These are phyloP conservation scores for Suillus placidus DNA, from an alignment of 768 basidiomycete species.

Conservation along the genomic window DNA sequence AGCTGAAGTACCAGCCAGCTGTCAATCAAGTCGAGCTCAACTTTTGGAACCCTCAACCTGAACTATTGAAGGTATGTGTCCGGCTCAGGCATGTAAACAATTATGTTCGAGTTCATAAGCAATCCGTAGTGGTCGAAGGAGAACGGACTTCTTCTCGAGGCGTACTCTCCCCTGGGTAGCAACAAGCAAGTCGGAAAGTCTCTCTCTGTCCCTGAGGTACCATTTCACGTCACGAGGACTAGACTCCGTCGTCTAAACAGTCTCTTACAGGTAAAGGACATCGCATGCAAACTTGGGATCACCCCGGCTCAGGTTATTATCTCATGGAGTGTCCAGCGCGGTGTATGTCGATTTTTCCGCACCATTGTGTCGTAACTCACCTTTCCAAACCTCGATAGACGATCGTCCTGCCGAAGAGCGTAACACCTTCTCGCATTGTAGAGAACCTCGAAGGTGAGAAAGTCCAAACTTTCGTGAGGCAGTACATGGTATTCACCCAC, in stretches of 20 bases:
- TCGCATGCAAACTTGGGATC: conserved; percentile 64
- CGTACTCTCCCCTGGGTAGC: conserved; percentile 78
- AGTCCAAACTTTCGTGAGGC: neutral
- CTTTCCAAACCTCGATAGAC: conserved; percentile 41
- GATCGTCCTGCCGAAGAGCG: conserved; percentile 77
- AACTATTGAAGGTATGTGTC: conserved; percentile 60
- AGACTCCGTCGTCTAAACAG: neutral
- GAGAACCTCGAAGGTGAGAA: conserved; percentile 69
- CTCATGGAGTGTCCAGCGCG: conserved; percentile 78
- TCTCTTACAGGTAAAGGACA: conserved; percentile 47
- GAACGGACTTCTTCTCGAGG: conserved; percentile 65
- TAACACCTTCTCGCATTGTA: conserved; percentile 64
- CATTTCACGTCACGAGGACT: neutral
- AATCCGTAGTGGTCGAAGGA: conserved; percentile 63
- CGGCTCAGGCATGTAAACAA: neutral
- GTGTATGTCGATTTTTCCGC: conserved; percentile 44
- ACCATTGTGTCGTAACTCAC: neutral
- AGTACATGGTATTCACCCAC: neutral
- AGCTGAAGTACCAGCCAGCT: conserved; percentile 62
- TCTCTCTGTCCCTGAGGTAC: conserved; percentile 59
- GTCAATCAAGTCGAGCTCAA: conserved; percentile 82
- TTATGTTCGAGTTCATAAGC: neutral
- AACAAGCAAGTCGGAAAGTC: conserved; percentile 56
- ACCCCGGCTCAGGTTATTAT: conserved; percentile 77
- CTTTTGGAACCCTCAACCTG: conserved; percentile 77